Evolutionary conservation across 108 stramenopile species (phyloP).

Genomic region (Ochromonas danica): DNA sequence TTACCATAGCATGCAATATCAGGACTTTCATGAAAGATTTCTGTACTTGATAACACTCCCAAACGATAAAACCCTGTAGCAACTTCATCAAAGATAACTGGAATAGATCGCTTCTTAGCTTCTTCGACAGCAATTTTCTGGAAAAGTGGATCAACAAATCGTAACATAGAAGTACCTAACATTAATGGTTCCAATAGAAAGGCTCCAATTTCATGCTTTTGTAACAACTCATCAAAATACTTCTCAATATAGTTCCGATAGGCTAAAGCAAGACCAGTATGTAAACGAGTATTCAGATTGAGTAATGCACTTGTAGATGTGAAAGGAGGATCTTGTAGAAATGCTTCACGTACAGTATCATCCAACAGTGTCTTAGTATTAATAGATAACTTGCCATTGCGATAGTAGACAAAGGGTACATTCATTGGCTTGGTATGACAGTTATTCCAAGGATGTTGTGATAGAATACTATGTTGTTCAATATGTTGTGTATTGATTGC

Average conservation of each 20-base stretch:
- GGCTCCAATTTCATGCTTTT: slow-evolving; percentile 33
- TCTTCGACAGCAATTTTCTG: slow-evolving; percentile 47
- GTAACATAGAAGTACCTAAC: slow-evolving; percentile 49
- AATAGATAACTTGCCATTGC: neutral
- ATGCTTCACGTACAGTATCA: neutral
- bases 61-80: slow-evolving; percentile 51
- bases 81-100: slow-evolving; percentile 50
- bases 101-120: slow-evolving; percentile 34
- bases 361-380: neutral
- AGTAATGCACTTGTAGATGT: neutral
- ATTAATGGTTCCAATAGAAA: slow-evolving; percentile 46
- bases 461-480: slow-evolving; percentile 19
- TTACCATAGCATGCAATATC: slow-evolving; percentile 53
- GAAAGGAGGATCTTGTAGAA: neutral
- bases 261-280: neutral
- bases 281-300: neutral
- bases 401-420: slow-evolving; percentile 38
- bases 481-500: slow-evolving; percentile 44
- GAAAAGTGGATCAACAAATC: slow-evolving; percentile 50
- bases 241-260: neutral
- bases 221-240: neutral
- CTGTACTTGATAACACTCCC: slow-evolving; percentile 38
- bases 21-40: slow-evolving; percentile 39
- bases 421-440: slow-evolving; percentile 43
- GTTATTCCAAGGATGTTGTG: slow-evolving; percentile 48